Base-by-base conservation (phyloP, 1,139 yeast genomes). In the Scheffersomyces cryptocercus region DNA sequence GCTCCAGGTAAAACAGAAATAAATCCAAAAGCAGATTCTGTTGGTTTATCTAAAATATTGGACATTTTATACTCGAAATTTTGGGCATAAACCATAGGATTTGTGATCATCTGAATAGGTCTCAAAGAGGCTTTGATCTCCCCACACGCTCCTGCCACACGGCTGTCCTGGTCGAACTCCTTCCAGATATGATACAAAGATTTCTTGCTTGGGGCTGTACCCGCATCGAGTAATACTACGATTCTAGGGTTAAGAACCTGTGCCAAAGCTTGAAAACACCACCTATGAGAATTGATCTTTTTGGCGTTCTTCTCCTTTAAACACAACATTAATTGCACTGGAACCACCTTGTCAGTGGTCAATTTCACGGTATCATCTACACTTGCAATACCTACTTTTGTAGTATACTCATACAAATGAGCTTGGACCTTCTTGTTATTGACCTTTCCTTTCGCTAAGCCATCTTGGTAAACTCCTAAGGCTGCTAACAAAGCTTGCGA, bases 211-310 rank as follows among this genome's bases (percentile, higher is more conserved):
- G 79, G 79, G 49, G 73, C 77, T 29, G 79, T 74, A 47, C 79
- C 79, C 33, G 77, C 75, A 59, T 74, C 79, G 37, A 74, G 61
- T 37, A 74, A 63, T 5, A 74, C 63, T 5, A 74, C 77, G 35
- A 71, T 60, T 37, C 66, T 67, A 2, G 79, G 79, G 41, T 73
- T 70, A 44, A 74, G 62, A 7, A 72, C 72, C 51, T 69, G 73
- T 30, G 77, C 72, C 39, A 74, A 61, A n/a, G 79, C 79, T 56
- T 74, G 77, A 60, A 74, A 73, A 57, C 79, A 74, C 79, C 79
- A 74, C 53, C 79, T 63, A 53, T 74, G 79, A 32, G 77, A 71
- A 50, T 74, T 74, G 52, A 74, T 74, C 53, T 74, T 74, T 49
- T 73, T 73, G 12, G 78, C 76, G 51, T 74, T 74, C 39, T 65